Evolutionary conservation across 306 rosid genomes (phyloP), one percentile per base, ranked within the genome.

Genomic region (Prosopis cineraria): DNA sequence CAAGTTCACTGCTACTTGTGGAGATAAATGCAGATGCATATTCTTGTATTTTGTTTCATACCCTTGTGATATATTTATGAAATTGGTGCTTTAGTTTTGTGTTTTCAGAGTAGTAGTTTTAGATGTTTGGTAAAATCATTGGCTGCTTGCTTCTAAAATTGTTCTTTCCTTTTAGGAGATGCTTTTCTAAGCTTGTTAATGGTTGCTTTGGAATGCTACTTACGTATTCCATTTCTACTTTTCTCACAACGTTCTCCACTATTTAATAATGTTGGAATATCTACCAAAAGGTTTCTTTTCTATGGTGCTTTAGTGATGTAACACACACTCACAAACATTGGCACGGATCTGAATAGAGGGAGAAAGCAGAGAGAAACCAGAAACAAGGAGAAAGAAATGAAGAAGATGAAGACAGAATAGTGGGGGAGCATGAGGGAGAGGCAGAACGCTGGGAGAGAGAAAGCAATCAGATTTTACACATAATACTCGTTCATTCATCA

Each of bases 41-140:
- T 31, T 41, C 68, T 29, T 63, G 37, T 64, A n/a, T 70, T 69
- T 60, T 50, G 11, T 31, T 31, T 50, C 64, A 29, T 20, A 70
- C 43, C 14, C n/a, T 39, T 64, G 19, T 41, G 24, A 65, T 68
- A 41, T 53, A 59, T 33, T 70, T 62, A 9, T 43, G 36, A 52
- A 68, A 12, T 17, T 3, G 1, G 36, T 40, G 20, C 72, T 68
- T 14, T 68, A 22, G 17, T 68, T 22, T 20, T 67, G 10, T n/a
- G 9, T 67, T 22, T 37, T 69, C 72, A 25, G 68, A 45, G 40
- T 81, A 40, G 50, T 20, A 80, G 53, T 56, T 74, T 74, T 67
- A 20, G 36, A 20, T 73, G 31, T 65, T 65, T 27, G 68, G 29
- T 19, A 44, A 7, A 72, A 27, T 79, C 36, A 24, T 24, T 25